Conservation (phyloP, 495 filamentous ascomycete species). For the Hypoxylon intermedium region DNA sequence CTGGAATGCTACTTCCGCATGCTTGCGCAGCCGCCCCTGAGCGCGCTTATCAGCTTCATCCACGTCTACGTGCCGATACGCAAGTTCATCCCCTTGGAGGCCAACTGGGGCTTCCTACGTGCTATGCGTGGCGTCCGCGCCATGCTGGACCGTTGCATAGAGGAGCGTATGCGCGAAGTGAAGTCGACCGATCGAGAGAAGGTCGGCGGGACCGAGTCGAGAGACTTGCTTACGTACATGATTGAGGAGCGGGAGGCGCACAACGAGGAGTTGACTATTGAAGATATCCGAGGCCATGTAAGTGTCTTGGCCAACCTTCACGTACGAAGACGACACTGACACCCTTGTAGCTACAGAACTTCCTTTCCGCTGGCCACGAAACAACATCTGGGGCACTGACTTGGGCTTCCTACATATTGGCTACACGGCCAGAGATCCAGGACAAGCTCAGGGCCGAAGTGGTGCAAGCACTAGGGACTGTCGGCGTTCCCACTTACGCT, state of each 20-base stretch:
- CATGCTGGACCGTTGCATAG: constrained; percentile 23
- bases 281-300: constrained; percentile 34
- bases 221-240: constrained; percentile 38
- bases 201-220: constrained; percentile 6
- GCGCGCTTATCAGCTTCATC: constrained; percentile 41
- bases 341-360: constrained; percentile 48
- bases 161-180: constrained; percentile 34
- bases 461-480: background rate
- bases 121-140: constrained; percentile 21
- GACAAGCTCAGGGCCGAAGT: constrained; percentile 35
- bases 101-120: constrained; percentile 30
- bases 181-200: constrained; percentile 15
- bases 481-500: constrained; percentile 5
- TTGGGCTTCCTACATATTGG: constrained; percentile 36
- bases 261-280: constrained; percentile 37
- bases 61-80: constrained; percentile 36
- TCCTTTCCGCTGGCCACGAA: constrained; percentile 40
- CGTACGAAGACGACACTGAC: constrained; percentile 65
- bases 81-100: constrained; percentile 33
- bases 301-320: constrained; percentile 55
- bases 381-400: constrained; percentile 34
- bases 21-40: constrained; percentile 37
- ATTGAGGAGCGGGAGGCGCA: constrained; percentile 29
- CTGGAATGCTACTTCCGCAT: constrained; percentile 31
- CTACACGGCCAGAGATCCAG: constrained; percentile 31